Evolutionary conservation across 192 early-diverging fungal genomes (phyloP), one percentile per base, ranked within the genome.

Genomic region (Coemansia sp.): DNA sequence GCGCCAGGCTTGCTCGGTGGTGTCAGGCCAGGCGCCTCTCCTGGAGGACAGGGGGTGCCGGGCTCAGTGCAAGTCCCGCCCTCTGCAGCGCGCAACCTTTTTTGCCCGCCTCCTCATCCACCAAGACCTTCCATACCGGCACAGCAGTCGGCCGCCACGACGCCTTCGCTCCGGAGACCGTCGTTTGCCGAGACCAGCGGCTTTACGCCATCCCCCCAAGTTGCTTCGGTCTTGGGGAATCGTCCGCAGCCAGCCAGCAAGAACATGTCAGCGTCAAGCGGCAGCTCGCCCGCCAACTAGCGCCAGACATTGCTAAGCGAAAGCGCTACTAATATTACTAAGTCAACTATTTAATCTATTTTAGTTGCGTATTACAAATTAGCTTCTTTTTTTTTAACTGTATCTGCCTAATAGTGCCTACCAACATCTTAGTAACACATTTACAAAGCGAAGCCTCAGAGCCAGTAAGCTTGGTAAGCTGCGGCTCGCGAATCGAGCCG

Each of bases 121-220:
- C 54, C 37, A 8, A 40, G 20, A 37, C 61, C 57, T 36, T 41
- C 53, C 15, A 29, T 25, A 4, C 42, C 37, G 20, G 53, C 20
- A 0, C 43, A 25, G 32, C 39, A 19, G 6, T 25, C 54, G 51
- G 49, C 29, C 53, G 24, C 47, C 53, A 36, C 60, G 19, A 62
- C 45, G 51, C 19, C 46, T 8, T 7, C 60, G 19, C 20, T 22
- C 12, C 58, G 64, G n/a, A 65, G 61, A 8, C 70, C 67, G 36
- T 79, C 71, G 11, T 79, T 79, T 70, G 72, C 72, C 3, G 72
- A 73, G 24, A 42, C 74, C 47, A 54, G 64, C 20, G 49, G 72
- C 4, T 79, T 79, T 31, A 45, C 64, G 37, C 67, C 71, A 3
- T 47, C 76, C 12, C 54, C 71, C 40, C 62, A 62, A 8, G 60